A percentile compares a stretch with the other conserved stretches of the same genome.
Conservation (phyloP, 2,329 filamentous ascomycete genomes). For the Cryoendolithus antarcticus region DNA sequence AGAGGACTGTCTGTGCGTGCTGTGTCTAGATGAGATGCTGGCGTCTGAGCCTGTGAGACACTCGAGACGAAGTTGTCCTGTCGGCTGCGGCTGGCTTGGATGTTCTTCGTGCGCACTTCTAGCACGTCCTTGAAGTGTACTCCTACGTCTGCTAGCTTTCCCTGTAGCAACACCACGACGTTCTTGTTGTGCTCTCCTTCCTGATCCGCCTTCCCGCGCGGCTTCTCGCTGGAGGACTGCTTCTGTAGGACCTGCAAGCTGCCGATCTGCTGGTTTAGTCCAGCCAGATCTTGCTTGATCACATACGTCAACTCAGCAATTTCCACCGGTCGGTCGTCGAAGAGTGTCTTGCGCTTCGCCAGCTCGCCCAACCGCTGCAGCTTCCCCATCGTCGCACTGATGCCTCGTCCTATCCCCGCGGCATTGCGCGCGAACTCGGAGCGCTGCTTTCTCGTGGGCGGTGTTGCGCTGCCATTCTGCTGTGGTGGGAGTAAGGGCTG, state of each 20-base stretch:
- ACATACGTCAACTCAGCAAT: slow-evolving; percentile 95
- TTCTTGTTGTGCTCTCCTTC: slow-evolving; percentile 98
- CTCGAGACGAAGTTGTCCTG: slow-evolving; percentile 95
- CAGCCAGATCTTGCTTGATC: slow-evolving; percentile 91
- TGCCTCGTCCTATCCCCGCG: slow-evolving; percentile 82
- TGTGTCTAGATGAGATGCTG: slow-evolving; percentile 23
- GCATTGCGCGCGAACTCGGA: slow-evolving; percentile 91
- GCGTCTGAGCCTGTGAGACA: slow-evolving; percentile 59
- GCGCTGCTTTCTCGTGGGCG: slow-evolving; percentile 34
- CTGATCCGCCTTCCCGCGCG: slow-evolving; percentile 42
- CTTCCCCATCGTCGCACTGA: slow-evolving; percentile 86
- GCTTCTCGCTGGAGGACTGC: slow-evolving; percentile 63
- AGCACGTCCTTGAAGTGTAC: slow-evolving; percentile 96
- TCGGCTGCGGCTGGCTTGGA: slow-evolving; percentile 79
- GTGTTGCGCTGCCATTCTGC: slow-evolving; percentile 38
- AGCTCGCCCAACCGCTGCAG: slow-evolving; percentile 85
- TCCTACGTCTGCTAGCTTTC: slow-evolving; percentile 81
- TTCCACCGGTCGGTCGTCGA: slow-evolving; percentile 91
- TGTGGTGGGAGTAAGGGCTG: slow-evolving; percentile 59
- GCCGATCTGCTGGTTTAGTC: slow-evolving; percentile 75
- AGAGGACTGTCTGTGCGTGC: slow-evolving; percentile 30
- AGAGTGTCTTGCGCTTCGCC: slow-evolving; percentile 91
- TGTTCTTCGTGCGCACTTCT: slow-evolving; percentile 93
- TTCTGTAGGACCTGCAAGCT: slow-evolving; percentile 63
- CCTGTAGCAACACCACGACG: slow-evolving; percentile 81